Evolutionary conservation across 768 basidiomycete species (phyloP), one percentile per base, ranked within the genome.

Genomic region (Cubamyces sp.): DNA sequence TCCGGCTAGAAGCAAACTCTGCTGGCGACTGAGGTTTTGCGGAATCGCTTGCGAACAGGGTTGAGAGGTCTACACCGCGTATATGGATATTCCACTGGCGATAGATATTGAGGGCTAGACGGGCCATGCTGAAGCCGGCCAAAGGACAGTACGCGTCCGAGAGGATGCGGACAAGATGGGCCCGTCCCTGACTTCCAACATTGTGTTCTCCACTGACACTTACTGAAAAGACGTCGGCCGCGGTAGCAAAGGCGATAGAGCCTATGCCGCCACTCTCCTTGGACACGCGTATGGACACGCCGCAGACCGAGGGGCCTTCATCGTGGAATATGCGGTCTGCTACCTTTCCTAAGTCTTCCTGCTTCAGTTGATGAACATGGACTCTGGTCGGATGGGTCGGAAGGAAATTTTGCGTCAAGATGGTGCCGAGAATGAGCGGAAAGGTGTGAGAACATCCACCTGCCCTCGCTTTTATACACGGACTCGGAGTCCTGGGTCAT

Each of bases 1-100:
- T 46, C 21, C 47, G 66, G 4, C 60, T 62, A 5, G 40, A 47
- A 7, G 76, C 67, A 40, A 79, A 64, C 5, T 73, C 61, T 2
- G 69, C 66, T 9, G 78, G 75, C 4, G 60, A 53, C 54, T 63
- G 68, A 1, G 74, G 70, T 1, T 64, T 54, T 40, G 62, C 59
- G 7, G 65, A 66, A 16, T 70, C 66, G 5, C 62, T 54, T 15
- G 66, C 51, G 46, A 69, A 66, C 5, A 76, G 57, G 0, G 73
- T 74, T 14, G 74, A 74, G 16, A 81, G 70, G 46, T 82, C 81
- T 2, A 79, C 67, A 1, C 79, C 80, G 18, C 65, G 55, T 3
- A 79, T 66, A 28, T 66, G 74, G 7, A 67, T 50, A 3, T 70
- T 62, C 14, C 71, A 60, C 30, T 74, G 69, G 23, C 69, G 60